phyloP scores from a whole-genome alignment of 2,329 filamentous ascomycete genomes.

The Colletotrichum lupini region DNA sequence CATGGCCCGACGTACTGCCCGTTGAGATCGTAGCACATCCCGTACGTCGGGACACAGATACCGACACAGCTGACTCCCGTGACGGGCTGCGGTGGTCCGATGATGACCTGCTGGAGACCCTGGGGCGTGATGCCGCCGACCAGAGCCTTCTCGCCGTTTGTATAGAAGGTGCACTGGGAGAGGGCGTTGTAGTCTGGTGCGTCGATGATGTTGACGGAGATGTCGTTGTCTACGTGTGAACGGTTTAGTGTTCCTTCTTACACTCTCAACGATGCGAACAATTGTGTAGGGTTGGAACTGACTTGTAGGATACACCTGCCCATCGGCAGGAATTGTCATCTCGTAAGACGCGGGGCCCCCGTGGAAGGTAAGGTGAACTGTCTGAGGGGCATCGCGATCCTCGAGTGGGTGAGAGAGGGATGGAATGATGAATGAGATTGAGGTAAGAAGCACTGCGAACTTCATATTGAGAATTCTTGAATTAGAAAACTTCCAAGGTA shows the following conservation, averaged over 20 bases:
- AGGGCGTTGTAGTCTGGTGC: conserved; percentile 56
- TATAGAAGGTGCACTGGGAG: conserved; percentile 56
- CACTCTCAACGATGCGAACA: neutral
- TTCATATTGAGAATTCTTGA: conserved; percentile 37
- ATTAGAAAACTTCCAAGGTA: neutral
- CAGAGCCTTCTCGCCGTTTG: conserved; percentile 45
- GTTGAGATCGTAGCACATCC: conserved; percentile 48
- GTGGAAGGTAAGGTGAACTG: conserved; percentile 57
- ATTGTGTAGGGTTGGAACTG: conserved; percentile 12
- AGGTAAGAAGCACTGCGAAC: conserved; percentile 17
- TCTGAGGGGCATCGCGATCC: conserved; percentile 46
- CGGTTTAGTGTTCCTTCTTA: neutral
- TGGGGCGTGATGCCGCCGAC: conserved; percentile 42
- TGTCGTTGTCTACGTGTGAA: conserved; percentile 47
- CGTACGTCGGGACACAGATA: conserved; percentile 53
- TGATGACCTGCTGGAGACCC: conserved; percentile 52
- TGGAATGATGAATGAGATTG: conserved; percentile 25
- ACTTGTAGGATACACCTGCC: conserved; percentile 51
- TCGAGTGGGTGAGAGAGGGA: conserved; percentile 22
- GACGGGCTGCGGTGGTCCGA: conserved; percentile 58
- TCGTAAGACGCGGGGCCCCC: conserved; percentile 53
- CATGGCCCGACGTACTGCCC: conserved; percentile 51
- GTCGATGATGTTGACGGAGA: conserved; percentile 53
- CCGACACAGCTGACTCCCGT: conserved; percentile 54
- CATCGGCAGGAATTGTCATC: conserved; percentile 55